These are phyloP conservation scores for Funneliformis mosseae DNA, from an alignment of 192 early-diverging fungal species.

Conservation along the genomic window DNA sequence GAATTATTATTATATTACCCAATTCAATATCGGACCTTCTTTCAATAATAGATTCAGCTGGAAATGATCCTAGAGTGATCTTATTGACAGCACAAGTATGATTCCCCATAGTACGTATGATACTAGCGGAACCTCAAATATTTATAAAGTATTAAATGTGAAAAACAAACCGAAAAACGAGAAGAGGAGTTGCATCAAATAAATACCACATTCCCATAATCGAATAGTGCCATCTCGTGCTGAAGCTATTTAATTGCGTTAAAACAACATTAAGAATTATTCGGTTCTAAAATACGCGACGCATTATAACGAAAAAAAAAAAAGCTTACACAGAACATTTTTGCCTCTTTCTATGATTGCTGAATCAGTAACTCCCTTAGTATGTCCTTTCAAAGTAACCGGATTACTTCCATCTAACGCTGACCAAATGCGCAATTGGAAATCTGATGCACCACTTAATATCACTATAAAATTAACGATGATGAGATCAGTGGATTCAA, in stretches of 20 bases:
- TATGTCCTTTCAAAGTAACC: slow-evolving; percentile 71
- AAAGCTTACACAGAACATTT: slow-evolving; percentile 67
- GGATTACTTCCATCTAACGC: slow-evolving; percentile 74
- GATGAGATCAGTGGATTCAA: not conserved
- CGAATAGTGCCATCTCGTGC: slow-evolving; percentile 58
- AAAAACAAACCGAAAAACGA: not conserved
- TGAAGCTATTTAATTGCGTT: slow-evolving; percentile 41
- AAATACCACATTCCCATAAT: slow-evolving; percentile 62
- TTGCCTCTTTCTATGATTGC: slow-evolving; percentile 67
- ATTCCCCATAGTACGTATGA: slow-evolving; percentile 43
- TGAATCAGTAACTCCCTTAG: slow-evolving; percentile 57
- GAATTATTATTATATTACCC: slow-evolving; percentile 37
- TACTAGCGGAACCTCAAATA: slow-evolving; percentile 43
- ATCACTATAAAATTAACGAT: slow-evolving; percentile 45
- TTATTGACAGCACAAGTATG: slow-evolving; percentile 39
- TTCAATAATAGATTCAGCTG: not conserved
- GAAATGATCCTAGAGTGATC: slow-evolving; percentile 36
- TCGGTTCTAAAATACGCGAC: not conserved
- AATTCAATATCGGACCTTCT: not conserved
- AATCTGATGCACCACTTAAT: slow-evolving; percentile 68
- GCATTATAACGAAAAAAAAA: not conserved
- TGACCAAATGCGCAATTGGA: slow-evolving; percentile 74
- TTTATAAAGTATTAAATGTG: not conserved
- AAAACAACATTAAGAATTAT: not conserved
- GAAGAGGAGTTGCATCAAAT: not conserved